Evolutionary conservation across 305 asterid species (phyloP).

Genomic region (Withania somnifera): DNA sequence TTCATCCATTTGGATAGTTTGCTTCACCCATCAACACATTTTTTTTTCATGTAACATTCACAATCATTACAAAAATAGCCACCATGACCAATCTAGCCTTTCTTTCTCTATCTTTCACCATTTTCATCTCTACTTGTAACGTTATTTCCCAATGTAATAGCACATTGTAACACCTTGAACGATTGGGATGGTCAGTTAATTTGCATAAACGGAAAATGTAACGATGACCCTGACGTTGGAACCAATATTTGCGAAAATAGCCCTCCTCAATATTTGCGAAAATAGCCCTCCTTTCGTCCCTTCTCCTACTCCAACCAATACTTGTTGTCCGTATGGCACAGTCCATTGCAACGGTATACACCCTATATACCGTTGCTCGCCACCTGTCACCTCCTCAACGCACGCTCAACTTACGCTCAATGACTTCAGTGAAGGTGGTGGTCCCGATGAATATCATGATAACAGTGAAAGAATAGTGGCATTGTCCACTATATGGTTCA

Average conservation of each 20-base stretch:
- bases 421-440: slow-evolving; percentile 31
- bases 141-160: slow-evolving; percentile 24
- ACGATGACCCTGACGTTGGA: slow-evolving; percentile 28
- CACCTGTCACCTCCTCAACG: slow-evolving; percentile 29
- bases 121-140: not conserved
- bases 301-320: not conserved
- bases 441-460: slow-evolving; percentile 21
- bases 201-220: slow-evolving; percentile 28
- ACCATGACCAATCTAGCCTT: slow-evolving; percentile 3
- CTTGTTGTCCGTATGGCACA: slow-evolving; percentile 22
- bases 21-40: not conserved
- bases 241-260: slow-evolving; percentile 9
- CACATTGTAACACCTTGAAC: slow-evolving; percentile 18
- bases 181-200: slow-evolving; percentile 33
- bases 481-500: slow-evolving; percentile 36
- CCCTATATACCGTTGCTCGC: slow-evolving; percentile 28
- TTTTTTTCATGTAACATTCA: too few relatives aligned
- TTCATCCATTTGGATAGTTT: not conserved
- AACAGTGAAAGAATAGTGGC: slow-evolving; percentile 27
- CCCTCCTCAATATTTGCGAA: slow-evolving; percentile 7
- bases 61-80: not conserved
- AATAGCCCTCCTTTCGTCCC: not conserved
- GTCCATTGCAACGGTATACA: slow-evolving; percentile 22
- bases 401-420: slow-evolving; percentile 29
- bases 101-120: not conserved